phyloP scores from a whole-genome alignment of 106 monocot genomes.

The Acorus gramineus region DNA sequence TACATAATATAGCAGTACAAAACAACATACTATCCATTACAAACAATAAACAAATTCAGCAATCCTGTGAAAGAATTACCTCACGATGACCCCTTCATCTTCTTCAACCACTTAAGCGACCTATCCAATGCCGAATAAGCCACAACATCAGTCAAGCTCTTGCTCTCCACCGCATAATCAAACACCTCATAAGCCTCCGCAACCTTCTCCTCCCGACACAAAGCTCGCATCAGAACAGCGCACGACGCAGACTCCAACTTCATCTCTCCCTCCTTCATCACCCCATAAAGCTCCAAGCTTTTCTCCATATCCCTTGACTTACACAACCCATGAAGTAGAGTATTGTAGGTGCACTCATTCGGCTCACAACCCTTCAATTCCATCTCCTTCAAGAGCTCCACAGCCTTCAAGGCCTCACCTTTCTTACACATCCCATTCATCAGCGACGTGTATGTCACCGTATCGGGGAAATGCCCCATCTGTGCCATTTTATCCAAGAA shows the following conservation, averaged over 20 bases:
- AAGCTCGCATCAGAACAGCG: constrained; percentile 55
- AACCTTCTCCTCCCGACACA: constrained; percentile 50
- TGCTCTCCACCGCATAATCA: constrained; percentile 80
- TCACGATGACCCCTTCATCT: constrained; percentile 6
- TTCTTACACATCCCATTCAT: constrained; percentile 94
- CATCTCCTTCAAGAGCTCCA: constrained; percentile 59
- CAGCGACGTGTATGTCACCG: constrained; percentile 69
- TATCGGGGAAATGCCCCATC: constrained; percentile 58
- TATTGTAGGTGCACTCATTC: constrained; percentile 85
- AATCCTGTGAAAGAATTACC: too few species aligned
- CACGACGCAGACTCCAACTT: constrained; percentile 70
- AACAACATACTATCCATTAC: too few species aligned
- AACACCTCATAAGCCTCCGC: constrained; percentile 81
- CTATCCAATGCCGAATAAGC: constrained; percentile 66
- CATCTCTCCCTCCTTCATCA: constrained; percentile 50
- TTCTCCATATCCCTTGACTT: constrained; percentile 66
- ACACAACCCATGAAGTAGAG: constrained; percentile 74
- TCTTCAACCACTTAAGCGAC: constrained; percentile 68
- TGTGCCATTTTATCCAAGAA: constrained; percentile 60
- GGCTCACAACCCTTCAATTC: constrained; percentile 73
- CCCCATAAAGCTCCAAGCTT: constrained; percentile 49
- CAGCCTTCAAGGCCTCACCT: constrained; percentile 59
- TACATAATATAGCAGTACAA: too few species aligned
- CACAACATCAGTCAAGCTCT: constrained; percentile 54
- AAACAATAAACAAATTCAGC: too few species aligned